Evolutionary conservation across 2,329 filamentous ascomycete species (phyloP).

Genomic region (Cadophora luteo-olivacea): DNA sequence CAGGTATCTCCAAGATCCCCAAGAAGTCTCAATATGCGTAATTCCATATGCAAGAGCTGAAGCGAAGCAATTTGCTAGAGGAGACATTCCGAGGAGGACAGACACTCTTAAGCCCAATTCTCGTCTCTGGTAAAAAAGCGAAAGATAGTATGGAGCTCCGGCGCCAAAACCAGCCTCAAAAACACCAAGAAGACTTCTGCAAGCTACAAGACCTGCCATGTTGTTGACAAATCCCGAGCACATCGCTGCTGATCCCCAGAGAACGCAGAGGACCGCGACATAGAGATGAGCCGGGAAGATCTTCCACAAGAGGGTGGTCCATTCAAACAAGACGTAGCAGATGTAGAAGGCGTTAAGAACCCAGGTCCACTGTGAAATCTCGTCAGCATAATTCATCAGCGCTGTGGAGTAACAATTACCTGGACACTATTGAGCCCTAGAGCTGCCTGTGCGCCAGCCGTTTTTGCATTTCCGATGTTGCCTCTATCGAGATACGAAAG

Average conservation of each 20-base stretch:
- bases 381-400: not conserved
- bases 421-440: constrained; percentile 23
- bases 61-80: constrained; percentile 46
- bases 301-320: constrained; percentile 37
- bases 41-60: constrained; percentile 46
- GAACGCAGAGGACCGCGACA: constrained; percentile 32
- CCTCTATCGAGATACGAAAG: constrained; percentile 33
- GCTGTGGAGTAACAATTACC: not conserved
- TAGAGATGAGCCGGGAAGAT: constrained; percentile 38
- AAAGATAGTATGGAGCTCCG: constrained; percentile 44
- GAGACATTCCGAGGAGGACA: constrained; percentile 42
- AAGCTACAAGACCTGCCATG: constrained; percentile 25
- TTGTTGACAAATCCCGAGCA: constrained; percentile 25
- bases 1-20: constrained; percentile 44
- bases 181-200: constrained; percentile 39
- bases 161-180: constrained; percentile 44
- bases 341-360: constrained; percentile 33
- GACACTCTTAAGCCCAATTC: constrained; percentile 44
- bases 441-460: constrained; percentile 26
- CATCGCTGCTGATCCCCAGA: constrained; percentile 36
- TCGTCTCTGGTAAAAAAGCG: constrained; percentile 45
- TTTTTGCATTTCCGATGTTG: constrained; percentile 38
- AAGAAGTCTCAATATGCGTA: constrained; percentile 38
- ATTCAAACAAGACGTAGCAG: constrained; percentile 29
- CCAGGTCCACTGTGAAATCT: constrained; percentile 24